Base-by-base conservation (phyloP, 169 alveolate genomes). In the Cryptosporidium andersoni region DNA sequence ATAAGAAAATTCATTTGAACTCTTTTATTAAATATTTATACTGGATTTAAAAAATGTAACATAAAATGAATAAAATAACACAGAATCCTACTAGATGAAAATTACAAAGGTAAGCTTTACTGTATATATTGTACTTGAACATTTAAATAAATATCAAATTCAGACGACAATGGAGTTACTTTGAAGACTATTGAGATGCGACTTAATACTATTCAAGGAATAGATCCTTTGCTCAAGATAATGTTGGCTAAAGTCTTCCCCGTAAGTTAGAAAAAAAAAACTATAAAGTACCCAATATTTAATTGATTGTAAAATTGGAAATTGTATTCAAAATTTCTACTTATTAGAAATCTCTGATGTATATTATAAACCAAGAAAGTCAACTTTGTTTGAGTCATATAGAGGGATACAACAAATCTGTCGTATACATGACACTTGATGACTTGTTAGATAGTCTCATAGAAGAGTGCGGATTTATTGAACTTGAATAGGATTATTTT, bases 171-270 rank as follows among this genome's bases (percentile, higher is more conserved):
- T 34, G 16, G 68, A 11, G 85, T 74, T 6, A 47, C 74, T 25
- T 68, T 58, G 34, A n/a, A n/a, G 0, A 40, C 45, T 36, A 74
- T 74, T 58, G 85, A 74, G 60, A 68, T 58, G 11, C 55, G 85
- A 25, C 42, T 74, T 48, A 74, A 74, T 48, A 55, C 42, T 74
- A 74, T 74, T 34, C 85, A 74, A 58, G 85, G 85, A 14, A 62
- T 51, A 0, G 85, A 74, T 60, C 67, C 66, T 11, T 16, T 43
- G 34, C 49, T 74, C 45, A 74, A 74, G 60, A 6, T 74, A 74
- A 74, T 74, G 67, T 58, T 74, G n/a, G 16, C 85, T 16, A 74
- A 74, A 60, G 43, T 40, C 36, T 14, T 74, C 25, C 85, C 85
- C 45, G 85, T 74, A 74, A 74, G 85, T 74, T 4, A 37, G 4